These are phyloP conservation scores for Pythium insidiosum DNA, from an alignment of 352 stramenopile genomes.

Conservation along the genomic window DNA sequence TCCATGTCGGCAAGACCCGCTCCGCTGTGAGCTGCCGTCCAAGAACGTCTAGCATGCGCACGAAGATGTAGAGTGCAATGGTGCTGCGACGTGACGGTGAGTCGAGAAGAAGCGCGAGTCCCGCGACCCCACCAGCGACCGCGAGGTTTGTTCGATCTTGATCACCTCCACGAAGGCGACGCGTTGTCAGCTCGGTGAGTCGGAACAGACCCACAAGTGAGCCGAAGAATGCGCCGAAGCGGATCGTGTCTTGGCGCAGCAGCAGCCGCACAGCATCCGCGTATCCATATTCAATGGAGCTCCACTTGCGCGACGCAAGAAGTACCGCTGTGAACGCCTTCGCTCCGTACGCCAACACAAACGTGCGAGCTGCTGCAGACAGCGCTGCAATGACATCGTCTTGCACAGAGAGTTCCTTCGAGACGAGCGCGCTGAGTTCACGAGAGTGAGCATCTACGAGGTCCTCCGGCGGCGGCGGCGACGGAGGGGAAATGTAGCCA, in stretches of 20 bases:
- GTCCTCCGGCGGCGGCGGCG: not conserved
- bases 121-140: constrained; percentile 54
- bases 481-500: not conserved
- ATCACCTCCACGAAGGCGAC: constrained; percentile 27
- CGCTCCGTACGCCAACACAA: constrained; percentile 68
- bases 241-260: constrained; percentile 55
- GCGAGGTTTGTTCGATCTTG: constrained; percentile 52
- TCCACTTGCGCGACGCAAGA: constrained; percentile 73
- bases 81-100: constrained; percentile 48
- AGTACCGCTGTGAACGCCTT: constrained; percentile 80
- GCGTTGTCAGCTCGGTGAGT: constrained; percentile 43
- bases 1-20: constrained; percentile 36
- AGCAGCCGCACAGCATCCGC: constrained; percentile 65
- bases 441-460: not conserved
- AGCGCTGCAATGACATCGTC: constrained; percentile 19
- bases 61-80: constrained; percentile 82
- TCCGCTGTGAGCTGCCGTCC: constrained; percentile 56
- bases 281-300: constrained; percentile 58
- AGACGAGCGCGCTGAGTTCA: constrained; percentile 3
- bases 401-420: constrained; percentile 3
- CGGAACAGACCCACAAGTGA: constrained; percentile 68
- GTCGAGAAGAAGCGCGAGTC: constrained; percentile 65
- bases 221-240: constrained; percentile 73
- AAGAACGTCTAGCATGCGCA: constrained; percentile 79
- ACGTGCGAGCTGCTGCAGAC: constrained; percentile 25